Base-by-base conservation (phyloP, 1,139 yeast genomes). In the Debaryomyces psychrophilus region DNA sequence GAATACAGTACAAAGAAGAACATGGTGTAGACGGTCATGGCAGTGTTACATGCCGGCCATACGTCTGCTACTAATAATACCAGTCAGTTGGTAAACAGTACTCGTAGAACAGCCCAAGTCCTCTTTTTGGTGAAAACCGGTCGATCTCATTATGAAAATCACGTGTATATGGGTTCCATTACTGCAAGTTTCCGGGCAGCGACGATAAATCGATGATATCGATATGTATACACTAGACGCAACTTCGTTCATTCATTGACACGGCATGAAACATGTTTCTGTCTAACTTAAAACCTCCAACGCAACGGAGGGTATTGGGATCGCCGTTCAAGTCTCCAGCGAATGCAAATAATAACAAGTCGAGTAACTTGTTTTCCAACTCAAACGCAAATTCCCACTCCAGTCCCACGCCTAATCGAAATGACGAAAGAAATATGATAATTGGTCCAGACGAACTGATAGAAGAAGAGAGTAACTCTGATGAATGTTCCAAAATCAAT, bases 281-380 rank as follows among this genome's bases (percentile, higher is more conserved):
- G 25, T 38, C 41, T 38, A 28, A 29, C 11, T 28, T 38, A 22
- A 20, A 38, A 29, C 41, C 43, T 22, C 37, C 76, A 55, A 59
- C 37, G 18, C 42, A 37, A 31, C 40, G 51, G 45, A 56, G 64
- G 41, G 55, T 59, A 15, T 48, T 60, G 36, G 65, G 65, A n/a
- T 57, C 63, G 8, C 63, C 62, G 20, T 58, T 58, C 53, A 58
- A 60, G 46, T 58, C 62, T 4, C 60, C 62, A 7, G 55, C 48
- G 36, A 43, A 48, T 12, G 50, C 37, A 28, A 23, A 29, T 8
- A 44, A 46, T 33, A 39, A 45, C 23, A 25, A 38, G 37, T 14
- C 40, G 8, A 31, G 33, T 12, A 44, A 23, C 34, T 28, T 25
- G 18, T 38, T 41, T 27, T 46, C 40, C 14, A 43, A 28, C 29